Evolutionary conservation across 163 green algal genomes (phyloP), one percentile per base, ranked within the genome.

Genomic region (Smithsoniella earleae): DNA sequence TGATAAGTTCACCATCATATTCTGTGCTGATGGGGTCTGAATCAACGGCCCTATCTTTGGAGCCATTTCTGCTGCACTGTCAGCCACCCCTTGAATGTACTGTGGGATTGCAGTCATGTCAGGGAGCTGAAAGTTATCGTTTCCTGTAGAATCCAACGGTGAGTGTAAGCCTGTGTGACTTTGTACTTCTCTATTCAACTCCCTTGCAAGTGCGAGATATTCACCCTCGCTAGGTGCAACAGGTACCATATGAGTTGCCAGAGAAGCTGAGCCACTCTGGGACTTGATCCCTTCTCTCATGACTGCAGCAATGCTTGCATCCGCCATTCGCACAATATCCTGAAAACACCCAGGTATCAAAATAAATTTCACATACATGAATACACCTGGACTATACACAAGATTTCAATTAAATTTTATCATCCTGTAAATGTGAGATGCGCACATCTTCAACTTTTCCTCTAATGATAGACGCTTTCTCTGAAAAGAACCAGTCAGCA

Each of bases 401-500:
- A 2, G n/a, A 30, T 49, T 6, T 20, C 46, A 8, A 3, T 30
- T 27, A 73, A 37, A 37, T 62, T 27, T 36, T 3, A 8, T 37
- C n/a, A n/a, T n/a, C n/a, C n/a, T n/a, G n/a, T n/a, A n/a, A n/a
- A n/a, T n/a, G n/a, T n/a, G n/a, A 40, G 34, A 20, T 58, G 58
- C 8, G 36, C 74, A 64, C 13, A 44, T 54, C 38, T 66, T 22
- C 8, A 46, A 55, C 37, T 55, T 73, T 25, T 73, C 54, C 22
- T 83, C 66, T 8, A 72, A 63, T 16, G 33, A 62, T 4, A 75
- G 76, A 28, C 73, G 66, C 16, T 80, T 77, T 43, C 65, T 73
- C 58, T n/a, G 76, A 75, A 46, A 95, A 74, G 46, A 96, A 62
- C 89, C 89, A 97, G 44, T 92, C 82, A 0, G 86, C 85, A 73